Conservation (phyloP, 148 eudicot species). For the Silene uniflora region DNA sequence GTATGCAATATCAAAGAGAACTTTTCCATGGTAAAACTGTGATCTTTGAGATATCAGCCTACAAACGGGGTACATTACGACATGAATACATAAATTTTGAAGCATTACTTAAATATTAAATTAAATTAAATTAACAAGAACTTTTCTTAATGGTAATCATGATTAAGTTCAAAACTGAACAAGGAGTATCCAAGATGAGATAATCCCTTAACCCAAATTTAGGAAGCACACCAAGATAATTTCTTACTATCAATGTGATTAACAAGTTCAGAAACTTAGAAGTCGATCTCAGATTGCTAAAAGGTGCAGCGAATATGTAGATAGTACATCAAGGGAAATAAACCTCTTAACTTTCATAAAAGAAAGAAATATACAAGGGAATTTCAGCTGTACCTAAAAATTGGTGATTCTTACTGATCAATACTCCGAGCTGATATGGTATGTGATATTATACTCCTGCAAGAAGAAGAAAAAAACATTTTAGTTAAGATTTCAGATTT, state of each 20-base stretch:
- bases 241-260: neutral
- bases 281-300: neutral
- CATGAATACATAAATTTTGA: neutral
- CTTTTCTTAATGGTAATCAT: neutral
- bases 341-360: neutral
- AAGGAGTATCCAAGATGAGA: neutral
- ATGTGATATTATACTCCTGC: slow-evolving; percentile 5
- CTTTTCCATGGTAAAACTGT: neutral
- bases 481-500: neutral
- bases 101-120: no score
- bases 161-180: neutral
- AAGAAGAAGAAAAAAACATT: neutral
- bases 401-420: neutral
- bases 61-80: neutral
- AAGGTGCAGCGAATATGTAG: neutral
- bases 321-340: neutral
- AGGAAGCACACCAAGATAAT: neutral
- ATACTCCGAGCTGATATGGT: neutral
- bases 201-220: neutral
- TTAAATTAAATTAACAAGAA: neutral
- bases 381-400: neutral
- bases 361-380: neutral
- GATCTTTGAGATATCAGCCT: neutral
- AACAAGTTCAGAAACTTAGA: neutral
- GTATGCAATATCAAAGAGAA: neutral